Percentiles rank a stretch among this genome's conserved stretches.
Evolutionary conservation across 768 basidiomycete species (phyloP).

Genomic region (Serpula lacrymans): DNA sequence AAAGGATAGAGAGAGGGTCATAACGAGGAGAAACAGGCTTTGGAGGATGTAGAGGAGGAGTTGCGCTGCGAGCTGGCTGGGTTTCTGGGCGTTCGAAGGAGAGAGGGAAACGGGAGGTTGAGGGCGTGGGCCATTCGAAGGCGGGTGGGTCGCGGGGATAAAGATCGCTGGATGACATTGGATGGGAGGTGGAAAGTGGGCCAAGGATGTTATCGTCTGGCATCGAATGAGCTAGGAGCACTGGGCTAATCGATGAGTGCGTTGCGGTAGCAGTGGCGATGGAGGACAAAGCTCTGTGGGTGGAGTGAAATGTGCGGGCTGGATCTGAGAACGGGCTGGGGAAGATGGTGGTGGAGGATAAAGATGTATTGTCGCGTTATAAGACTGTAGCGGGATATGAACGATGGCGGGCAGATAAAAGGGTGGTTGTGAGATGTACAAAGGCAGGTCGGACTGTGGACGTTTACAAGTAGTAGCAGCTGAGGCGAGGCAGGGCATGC

Average conservation of each 20-base stretch:
- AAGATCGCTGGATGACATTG: slow-evolving; percentile 10
- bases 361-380: too few relatives aligned
- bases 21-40: slow-evolving; percentile 25
- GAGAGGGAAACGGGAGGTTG: slow-evolving; percentile 29
- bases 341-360: too few relatives aligned
- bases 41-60: slow-evolving; percentile 20
- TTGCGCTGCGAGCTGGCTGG: slow-evolving; percentile 15
- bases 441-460: slow-evolving; percentile 17
- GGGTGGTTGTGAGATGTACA: slow-evolving; percentile 9
- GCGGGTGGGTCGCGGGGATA: slow-evolving; percentile 10
- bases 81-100: slow-evolving; percentile 36
- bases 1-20: slow-evolving; percentile 29
- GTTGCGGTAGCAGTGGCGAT: slow-evolving; percentile 11
- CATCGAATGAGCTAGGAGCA: too few relatives aligned
- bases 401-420: slow-evolving; percentile 4
- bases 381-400: too few relatives aligned
- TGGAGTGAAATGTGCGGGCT: background rate
- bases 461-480: too few relatives aligned
- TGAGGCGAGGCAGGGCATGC: slow-evolving; percentile 31
- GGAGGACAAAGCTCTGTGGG: slow-evolving; percentile 5
- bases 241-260: slow-evolving; percentile 12
- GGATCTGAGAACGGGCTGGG: background rate
- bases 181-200: slow-evolving; percentile 14
- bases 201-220: too few relatives aligned
- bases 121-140: slow-evolving; percentile 19